Evolutionary conservation across 1,284 basidiomycete genomes (phyloP), one percentile per base, ranked within the genome.

Genomic region (Athelia sp.): DNA sequence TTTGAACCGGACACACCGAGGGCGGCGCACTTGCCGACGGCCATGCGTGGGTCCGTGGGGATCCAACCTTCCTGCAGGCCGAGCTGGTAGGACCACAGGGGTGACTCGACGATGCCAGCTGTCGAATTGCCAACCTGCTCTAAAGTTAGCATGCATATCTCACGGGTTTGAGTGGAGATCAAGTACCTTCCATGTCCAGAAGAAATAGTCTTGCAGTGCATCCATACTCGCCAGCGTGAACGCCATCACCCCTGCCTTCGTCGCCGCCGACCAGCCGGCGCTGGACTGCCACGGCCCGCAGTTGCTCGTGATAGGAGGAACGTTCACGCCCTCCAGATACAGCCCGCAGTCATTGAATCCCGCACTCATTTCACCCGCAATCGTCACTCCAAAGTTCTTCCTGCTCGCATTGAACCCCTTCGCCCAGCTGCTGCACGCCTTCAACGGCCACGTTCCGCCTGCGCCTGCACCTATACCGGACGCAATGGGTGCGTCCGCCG

Each of bases 11-110:
- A 60, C 2, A 75, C 74, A 29, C 81, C 75, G 45, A 84, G 66
- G 3, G 73, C 65, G 29, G 65, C 72, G 62, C 93, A 96, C 29
- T 70, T 77, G 22, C 93, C 92, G 19, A 71, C 48, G 1, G 83
- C 79, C 15, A 62, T 64, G 52, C 91, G 76, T 17, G 93, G 93
- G 66, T 95, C 88, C 0, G 66, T 70, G 15, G 91, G 89, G 54
- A 93, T 84, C 82, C 84, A 95, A 10, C 92, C 93, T 46, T 82
- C 67, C 57, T 79, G 65, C 38, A 92, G 73, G 31, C 93, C 93
- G 52, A 92, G 84, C 58, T 83, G 67, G 70, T 93, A 93, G 35
- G 87, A 86, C 91, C 91, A 89, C 32, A 86, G 72, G 21, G 90
- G 88, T 2, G 87, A 68, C 59, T 81, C 73, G 8, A 89, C 79